Base-by-base conservation (phyloP, 169 alveolate genomes). In the Theileria equi region DNA sequence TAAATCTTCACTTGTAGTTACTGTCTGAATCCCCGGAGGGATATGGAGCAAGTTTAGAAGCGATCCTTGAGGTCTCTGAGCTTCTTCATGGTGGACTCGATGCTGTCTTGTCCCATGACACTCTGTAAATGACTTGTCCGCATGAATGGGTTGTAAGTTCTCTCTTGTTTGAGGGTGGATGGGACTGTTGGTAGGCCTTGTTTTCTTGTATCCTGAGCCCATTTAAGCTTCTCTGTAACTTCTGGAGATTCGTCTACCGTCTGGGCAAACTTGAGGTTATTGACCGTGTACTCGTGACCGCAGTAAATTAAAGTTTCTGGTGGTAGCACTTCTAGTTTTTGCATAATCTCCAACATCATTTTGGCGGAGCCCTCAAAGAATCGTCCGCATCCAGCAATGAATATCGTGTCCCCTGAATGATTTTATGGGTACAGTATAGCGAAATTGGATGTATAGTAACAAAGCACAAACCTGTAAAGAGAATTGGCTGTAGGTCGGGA, bases 371-470 rank as follows among this genome's bases (percentile, higher is more conserved):
- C 98, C 77, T 95, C 98, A 76, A 95, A 95, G 80, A 95, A 95
- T 36, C 95, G 74, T 0, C 98, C 98, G 63, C 97, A 93, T 0
- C 98, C 98, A 16, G 95, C 98, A 7, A 95, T 80, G 64, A 95
- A 95, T 2, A 95, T 41, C 1, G 98, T 95, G 65, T 95, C 98
- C 1, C 98, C 70, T 60, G 13, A 5, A 6, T 16, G 94, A 49
- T n/a, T n/a, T n/a, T n/a, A n/a, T n/a, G n/a, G n/a, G 94, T 78
- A 52, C 82, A 82, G 10, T 83, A 32, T 5, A 43, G 23, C 32
- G 50, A 48, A 17, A 36, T 41, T 5, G 77, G 35, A 25, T 13
- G 4, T 23, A 61, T 34, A 6, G 41, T 23, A 13, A 66, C 3
- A 62, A 26, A 8, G 62, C 0, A 21, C 5, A 6, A 40, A 60